Evolutionary conservation across 148 eudicot genomes (phyloP), one percentile per base, ranked within the genome.

Genomic region (Rhododendron williamsianum): DNA sequence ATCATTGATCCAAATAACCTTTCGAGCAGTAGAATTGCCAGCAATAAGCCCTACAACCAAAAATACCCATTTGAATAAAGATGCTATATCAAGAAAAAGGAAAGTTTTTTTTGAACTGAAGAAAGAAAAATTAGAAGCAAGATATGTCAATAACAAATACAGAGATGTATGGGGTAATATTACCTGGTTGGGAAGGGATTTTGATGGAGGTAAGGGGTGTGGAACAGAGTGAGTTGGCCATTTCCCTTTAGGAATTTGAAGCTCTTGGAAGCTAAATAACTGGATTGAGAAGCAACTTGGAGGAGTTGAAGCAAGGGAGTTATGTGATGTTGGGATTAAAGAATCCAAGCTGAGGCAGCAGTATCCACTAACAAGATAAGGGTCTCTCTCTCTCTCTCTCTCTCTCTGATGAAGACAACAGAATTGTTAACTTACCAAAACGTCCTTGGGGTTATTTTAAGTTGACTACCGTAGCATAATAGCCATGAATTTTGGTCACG

Each of bases 191-290:
- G 69, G 49, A 77, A 27, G 82, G 83, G 63, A 88, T 35, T 18
- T 86, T 82, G 83, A 69, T 45, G 82, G 92, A 84, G 76, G 86
- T 79, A 35, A 89, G 83, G 81, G 87, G 83, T 41, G 89, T 72
- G 80, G 85, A 89, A 89, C 90, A 87, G 25, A 89, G 35, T 43
- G 83, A 84, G 54, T 60, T 86, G 49, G 92, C 85, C 92, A 91
- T 90, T 84, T 90, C 78, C 69, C 65, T 52, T 27, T 9, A 21
- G 56, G 48, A 83, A 65, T 19, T 54, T 43, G 11, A 25, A 69
- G 16, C 9, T 30, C 27, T 49, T 36, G 46, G 6, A 85, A 15
- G 56, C 13, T 18, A 7, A 41, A 2, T 33, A 23, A 69, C 0
- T 65, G 67, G 41, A 41, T 51, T n/a, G 51, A 81, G 43, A 10